Evolutionary conservation across 192 early-diverging fungal genomes (phyloP).

Genomic region (Umbelopsis sp.): DNA sequence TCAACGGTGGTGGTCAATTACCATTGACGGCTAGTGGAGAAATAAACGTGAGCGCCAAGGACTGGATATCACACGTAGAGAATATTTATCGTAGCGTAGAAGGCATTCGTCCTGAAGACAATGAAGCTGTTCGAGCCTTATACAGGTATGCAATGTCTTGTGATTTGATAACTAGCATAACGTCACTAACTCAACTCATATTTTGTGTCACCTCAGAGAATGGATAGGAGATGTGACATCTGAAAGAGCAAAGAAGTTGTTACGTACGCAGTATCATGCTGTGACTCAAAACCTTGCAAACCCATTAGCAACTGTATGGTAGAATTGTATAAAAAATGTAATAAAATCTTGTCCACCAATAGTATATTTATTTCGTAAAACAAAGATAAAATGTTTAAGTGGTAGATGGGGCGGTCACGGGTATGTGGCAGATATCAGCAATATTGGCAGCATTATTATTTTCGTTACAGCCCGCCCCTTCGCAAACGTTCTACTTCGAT

Average conservation of each 20-base stretch:
- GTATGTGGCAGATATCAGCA: too few relatives aligned
- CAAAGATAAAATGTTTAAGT: not conserved
- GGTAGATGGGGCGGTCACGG: too few relatives aligned
- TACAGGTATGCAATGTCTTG: conserved; percentile 53
- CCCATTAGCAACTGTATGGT: conserved; percentile 87
- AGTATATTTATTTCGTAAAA: not conserved
- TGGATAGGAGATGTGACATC: conserved; percentile 82
- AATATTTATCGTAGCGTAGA: conserved; percentile 60
- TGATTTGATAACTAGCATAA: not conserved
- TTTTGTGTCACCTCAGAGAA: conserved; percentile 46
- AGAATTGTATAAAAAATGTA: conserved; percentile 10
- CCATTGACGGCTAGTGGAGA: conserved; percentile 52
- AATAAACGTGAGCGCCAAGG: conserved; percentile 53
- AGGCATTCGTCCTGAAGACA: conserved; percentile 63
- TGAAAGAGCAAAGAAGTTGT: conserved; percentile 54
- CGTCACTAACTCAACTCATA: not conserved
- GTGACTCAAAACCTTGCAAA: conserved; percentile 72
- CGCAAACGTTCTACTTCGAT: too few relatives aligned
- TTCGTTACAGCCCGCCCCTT: too few relatives aligned
- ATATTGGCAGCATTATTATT: too few relatives aligned
- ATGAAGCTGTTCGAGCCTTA: conserved; percentile 58
- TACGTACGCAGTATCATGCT: conserved; percentile 88
- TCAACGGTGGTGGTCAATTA: conserved; percentile 97
- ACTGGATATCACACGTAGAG: conserved; percentile 76
- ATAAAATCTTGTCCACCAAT: not conserved